Evolutionary conservation across 495 filamentous ascomycete genomes (phyloP), one percentile per base, ranked within the genome.

Genomic region (Aspergillus homomorphus): DNA sequence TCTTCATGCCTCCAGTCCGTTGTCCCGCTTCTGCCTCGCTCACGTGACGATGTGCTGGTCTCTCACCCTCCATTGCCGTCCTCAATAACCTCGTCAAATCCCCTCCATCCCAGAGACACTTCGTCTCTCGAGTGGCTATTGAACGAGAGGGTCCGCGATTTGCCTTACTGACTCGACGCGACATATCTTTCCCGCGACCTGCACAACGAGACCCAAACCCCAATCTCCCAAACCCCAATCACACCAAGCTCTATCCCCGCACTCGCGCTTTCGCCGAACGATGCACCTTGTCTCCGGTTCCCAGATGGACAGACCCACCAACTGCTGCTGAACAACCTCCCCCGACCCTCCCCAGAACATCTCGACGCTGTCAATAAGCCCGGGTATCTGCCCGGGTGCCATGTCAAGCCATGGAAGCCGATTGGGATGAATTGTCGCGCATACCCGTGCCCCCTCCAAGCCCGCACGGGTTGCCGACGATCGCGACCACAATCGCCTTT

Each of bases 401-500:
- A 54, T 54, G 45, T 61, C 53, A 57, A 59, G 63, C 51, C 54
- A 80, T 80, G 77, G 77, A 80, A 65, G 71, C 73, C 53, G 77
- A 80, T 55, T 80, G 77, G 77, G 64, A 74, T 66, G 75, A 93
- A 84, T 77, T 92, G 69, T 82, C 83, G 73, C 83, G 87, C 67
- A 80, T 89, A 69, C 78, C 81, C 60, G 80, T 89, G 69, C 88
- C 88, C 55, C 82, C 86, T 58, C 84, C 87, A 50, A 83, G 78
- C 53, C 69, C 78, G 59, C 83, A 86, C 70, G 80, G 77, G 28
- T 66, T 85, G 61, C 79, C 86, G 3, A 84, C 87, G n/a, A 80
- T 84, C 45, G 83, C 85, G 54, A 84, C 86, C 5, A 83, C 89
- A 10, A 74, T 96, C 60, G 87, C 90, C 21, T 98, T 98, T 67